Percentiles rank a stretch among this genome's conserved stretches.
These are phyloP conservation scores for Penicillium manginii DNA, from an alignment of 495 filamentous ascomycete genomes.

Conservation along the genomic window DNA sequence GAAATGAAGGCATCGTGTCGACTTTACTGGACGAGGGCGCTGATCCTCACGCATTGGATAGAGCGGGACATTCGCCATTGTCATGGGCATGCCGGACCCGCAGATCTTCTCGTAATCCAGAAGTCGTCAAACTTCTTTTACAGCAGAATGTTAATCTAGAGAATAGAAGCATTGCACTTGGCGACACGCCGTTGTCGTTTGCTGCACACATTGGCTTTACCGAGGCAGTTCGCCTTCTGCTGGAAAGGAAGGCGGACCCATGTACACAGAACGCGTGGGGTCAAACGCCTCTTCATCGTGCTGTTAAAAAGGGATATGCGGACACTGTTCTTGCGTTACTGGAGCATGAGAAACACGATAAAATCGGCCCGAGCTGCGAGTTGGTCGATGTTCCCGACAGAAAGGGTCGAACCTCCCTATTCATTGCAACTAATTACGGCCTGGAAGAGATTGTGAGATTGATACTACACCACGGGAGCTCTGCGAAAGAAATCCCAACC, in stretches of 20 bases:
- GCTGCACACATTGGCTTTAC: constrained; percentile 4
- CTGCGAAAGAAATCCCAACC: constrained; percentile 7
- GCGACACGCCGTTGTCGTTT: constrained; percentile 2
- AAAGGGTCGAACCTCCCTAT: constrained; percentile 11
- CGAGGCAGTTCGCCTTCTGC: not conserved
- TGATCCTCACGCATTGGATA: constrained; percentile 2
- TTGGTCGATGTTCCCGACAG: constrained; percentile 14
- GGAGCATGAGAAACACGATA: constrained; percentile 4
- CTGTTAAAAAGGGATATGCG: constrained; percentile 8
- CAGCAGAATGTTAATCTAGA: constrained; percentile 1
- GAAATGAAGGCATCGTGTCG: not conserved
- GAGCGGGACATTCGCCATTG: not conserved
- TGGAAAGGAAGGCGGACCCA: constrained; percentile 9
- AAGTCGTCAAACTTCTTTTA: constrained; percentile 5
- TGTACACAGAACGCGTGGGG: not conserved
- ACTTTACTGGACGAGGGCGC: constrained; percentile 8
- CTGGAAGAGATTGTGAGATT: constrained; percentile 9
- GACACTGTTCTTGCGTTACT: constrained; percentile 7
- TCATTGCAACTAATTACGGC: constrained; percentile 14
- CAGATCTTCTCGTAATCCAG: not conserved
- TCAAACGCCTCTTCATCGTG: constrained; percentile 6
- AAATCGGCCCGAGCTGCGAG: not conserved
- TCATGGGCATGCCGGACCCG: not conserved
- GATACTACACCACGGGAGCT: constrained; percentile 8
- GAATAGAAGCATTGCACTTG: not conserved